These are phyloP conservation scores for Nicotiana obtusifolia DNA, from an alignment of 257 asterid genomes.

Conservation along the genomic window DNA sequence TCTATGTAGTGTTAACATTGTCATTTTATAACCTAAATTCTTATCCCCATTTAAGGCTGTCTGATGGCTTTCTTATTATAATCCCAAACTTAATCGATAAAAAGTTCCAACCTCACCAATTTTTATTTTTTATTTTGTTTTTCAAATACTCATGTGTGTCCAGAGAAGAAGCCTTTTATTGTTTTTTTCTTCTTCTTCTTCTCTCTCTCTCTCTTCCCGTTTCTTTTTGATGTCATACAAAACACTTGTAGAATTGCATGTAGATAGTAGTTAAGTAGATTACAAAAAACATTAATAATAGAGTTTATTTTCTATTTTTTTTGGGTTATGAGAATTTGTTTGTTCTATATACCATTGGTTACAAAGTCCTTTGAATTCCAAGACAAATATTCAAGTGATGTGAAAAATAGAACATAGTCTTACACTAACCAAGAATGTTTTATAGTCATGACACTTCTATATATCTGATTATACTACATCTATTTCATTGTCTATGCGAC, in stretches of 20 bases:
- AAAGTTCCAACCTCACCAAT: not conserved
- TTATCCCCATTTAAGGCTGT: not conserved
- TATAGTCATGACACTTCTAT: too few relatives aligned
- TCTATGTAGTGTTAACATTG: not conserved
- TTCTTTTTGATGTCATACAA: not conserved
- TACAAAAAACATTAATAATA: not conserved
- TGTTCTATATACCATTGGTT: too few relatives aligned
- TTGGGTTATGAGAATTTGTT: too few relatives aligned
- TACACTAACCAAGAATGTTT: too few relatives aligned
- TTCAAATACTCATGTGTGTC: not conserved
- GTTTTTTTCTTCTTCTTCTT: not conserved
- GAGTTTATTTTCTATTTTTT: too few relatives aligned
- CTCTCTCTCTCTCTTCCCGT: not conserved
- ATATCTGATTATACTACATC: too few relatives aligned
- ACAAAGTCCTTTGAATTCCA: too few relatives aligned
- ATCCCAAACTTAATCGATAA: not conserved
- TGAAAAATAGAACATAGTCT: not conserved
- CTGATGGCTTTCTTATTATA: not conserved
- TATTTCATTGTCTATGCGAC: too few relatives aligned
- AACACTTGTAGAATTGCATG: not conserved
- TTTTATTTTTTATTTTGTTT: too few relatives aligned
- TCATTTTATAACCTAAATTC: not conserved
- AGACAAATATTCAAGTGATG: not conserved
- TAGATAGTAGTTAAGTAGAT: not conserved
- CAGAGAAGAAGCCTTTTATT: not conserved